Conservation (phyloP, 768 basidiomycete species). For the Collybia sordida region DNA sequence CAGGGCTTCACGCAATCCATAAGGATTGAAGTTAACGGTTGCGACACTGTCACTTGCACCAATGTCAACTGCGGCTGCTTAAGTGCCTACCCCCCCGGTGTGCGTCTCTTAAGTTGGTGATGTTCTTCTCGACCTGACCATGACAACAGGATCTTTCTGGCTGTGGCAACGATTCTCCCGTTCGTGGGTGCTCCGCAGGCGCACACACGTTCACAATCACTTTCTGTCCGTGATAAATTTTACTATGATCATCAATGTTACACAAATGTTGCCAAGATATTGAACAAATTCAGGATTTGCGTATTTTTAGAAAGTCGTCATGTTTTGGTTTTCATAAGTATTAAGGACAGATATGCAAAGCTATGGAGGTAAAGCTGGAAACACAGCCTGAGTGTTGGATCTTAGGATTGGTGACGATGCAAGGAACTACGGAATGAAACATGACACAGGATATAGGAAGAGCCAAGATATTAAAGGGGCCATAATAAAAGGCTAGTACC, state of each 20-base stretch:
- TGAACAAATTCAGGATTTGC: no score
- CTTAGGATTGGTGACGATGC: no score
- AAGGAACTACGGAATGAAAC: no score
- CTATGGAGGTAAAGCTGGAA: no score
- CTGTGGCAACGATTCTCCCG: slow-evolving; percentile 37
- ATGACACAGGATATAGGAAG: neutral
- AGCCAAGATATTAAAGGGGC: slow-evolving; percentile 3
- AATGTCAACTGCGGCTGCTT: slow-evolving; percentile 34
- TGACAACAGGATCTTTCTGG: slow-evolving; percentile 30
- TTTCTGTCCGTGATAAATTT: slow-evolving; percentile 26
- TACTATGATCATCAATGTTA: neutral
- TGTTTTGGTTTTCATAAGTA: no score
- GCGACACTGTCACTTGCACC: slow-evolving; percentile 39
- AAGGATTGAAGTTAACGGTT: slow-evolving; percentile 31
- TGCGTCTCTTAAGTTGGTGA: slow-evolving; percentile 15
- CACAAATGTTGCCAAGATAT: neutral
- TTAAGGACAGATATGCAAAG: no score
- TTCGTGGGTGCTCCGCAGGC: slow-evolving; percentile 34
- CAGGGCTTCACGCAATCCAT: slow-evolving; percentile 40
- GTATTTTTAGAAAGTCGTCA: no score
- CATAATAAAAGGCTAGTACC: neutral
- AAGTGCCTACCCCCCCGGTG: slow-evolving; percentile 30
- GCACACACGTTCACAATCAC: slow-evolving; percentile 31
- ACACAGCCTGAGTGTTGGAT: no score
- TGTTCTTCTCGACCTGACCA: neutral